Conservation (phyloP, 1,284 basidiomycete species). For the Leccinum proximum region DNA sequence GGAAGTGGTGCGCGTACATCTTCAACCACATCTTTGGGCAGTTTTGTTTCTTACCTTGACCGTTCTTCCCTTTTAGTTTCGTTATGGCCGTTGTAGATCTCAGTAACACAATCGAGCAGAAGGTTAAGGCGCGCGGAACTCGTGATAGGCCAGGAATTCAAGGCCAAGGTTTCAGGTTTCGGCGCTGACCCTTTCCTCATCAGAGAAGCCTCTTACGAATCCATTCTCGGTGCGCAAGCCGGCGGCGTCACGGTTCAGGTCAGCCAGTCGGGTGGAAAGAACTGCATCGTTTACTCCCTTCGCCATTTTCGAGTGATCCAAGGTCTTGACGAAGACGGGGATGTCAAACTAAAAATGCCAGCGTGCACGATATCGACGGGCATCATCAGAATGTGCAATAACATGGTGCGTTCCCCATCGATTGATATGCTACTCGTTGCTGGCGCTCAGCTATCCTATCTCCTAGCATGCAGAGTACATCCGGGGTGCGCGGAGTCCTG, state of each 20-base stretch:
- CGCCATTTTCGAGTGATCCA: constrained; percentile 16
- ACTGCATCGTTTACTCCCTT: constrained; percentile 23
- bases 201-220: no score
- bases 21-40: no score
- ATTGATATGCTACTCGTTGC: background rate
- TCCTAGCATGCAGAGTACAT: constrained; percentile 12
- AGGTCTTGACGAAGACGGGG: constrained; percentile 9
- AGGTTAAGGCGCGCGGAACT: no score
- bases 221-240: no score
- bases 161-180: no score
- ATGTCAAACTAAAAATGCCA: constrained; percentile 14
- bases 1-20: no score
- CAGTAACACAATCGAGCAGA: no score
- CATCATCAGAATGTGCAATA: constrained; percentile 20
- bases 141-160: no score
- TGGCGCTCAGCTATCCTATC: constrained; percentile 1
- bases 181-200: no score
- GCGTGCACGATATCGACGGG: constrained; percentile 26
- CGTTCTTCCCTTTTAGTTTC: no score
- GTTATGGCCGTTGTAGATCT: no score
- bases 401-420: constrained; percentile 14
- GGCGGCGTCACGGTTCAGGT: background rate
- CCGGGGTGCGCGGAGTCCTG: constrained; percentile 15
- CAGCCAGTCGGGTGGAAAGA: constrained; percentile 14
- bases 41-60: no score